A percentile compares a stretch with the other conserved stretches of the same genome.
phyloP scores from a whole-genome alignment of 2,329 filamentous ascomycete species.

The Coniella lustricola region DNA sequence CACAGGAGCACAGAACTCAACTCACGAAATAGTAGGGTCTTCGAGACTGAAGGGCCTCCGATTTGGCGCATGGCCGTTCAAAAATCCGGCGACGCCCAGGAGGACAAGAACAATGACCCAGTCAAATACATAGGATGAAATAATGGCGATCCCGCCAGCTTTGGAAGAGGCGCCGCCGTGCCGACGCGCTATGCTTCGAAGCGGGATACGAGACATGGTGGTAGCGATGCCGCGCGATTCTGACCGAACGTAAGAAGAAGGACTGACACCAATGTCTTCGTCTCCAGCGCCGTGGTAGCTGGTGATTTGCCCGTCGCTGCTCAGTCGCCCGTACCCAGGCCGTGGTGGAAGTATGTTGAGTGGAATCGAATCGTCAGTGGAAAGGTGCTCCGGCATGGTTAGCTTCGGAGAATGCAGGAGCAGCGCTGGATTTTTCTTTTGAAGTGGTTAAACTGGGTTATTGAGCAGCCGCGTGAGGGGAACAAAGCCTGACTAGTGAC shows the following conservation, averaged over 20 bases:
- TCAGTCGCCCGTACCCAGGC: constrained; percentile 6
- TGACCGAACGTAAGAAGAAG: constrained; percentile 6
- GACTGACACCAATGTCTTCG: no score
- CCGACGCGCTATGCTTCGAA: constrained; percentile 6
- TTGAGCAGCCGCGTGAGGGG: no score
- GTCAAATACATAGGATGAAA: constrained; percentile 64
- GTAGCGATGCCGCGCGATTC: neutral
- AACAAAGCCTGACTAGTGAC: no score
- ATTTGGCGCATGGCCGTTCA: constrained; percentile 56
- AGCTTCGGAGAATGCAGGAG: no score
- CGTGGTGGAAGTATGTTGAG: constrained; percentile 11
- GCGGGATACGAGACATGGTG: constrained; percentile 11
- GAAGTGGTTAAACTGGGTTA: no score
- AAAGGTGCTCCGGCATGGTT: constrained; percentile 2
- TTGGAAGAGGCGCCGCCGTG: constrained; percentile 17
- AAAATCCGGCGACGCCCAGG: constrained; percentile 50
- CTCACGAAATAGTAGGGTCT: constrained; percentile 69
- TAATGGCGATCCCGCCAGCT: constrained; percentile 31
- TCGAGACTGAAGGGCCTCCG: constrained; percentile 64
- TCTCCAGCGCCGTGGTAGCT: neutral
- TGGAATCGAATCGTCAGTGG: constrained; percentile 9
- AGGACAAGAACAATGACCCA: constrained; percentile 62
- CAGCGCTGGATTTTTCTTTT: neutral
- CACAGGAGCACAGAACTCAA: constrained; percentile 4
- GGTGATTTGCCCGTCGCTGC: neutral